Conservation (phyloP, 345 rosid genomes). For the Nasturtium officinale region DNA sequence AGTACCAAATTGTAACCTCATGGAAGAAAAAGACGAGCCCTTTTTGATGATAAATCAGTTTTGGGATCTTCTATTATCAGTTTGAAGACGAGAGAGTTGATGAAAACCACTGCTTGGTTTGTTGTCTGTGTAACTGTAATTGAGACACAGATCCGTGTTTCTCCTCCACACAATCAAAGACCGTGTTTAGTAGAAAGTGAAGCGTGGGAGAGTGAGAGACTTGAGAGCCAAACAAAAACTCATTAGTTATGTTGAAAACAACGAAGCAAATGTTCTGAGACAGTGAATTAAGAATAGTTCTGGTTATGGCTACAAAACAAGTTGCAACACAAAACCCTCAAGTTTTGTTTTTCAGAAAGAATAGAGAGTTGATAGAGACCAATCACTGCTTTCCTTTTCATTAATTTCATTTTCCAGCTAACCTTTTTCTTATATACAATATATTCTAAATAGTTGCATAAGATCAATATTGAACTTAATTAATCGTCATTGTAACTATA, state of each 20-base stretch:
- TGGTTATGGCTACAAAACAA: constrained; percentile 40
- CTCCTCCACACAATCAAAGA: constrained; percentile 32
- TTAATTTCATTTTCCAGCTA: constrained; percentile 37
- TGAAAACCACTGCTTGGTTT: constrained; percentile 34
- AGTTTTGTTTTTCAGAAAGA: constrained; percentile 34
- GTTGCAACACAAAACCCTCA: constrained; percentile 32
- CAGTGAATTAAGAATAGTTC: constrained; percentile 32
- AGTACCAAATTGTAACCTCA: constrained; percentile 17
- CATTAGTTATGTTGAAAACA: constrained; percentile 29
- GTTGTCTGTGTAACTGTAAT: constrained; percentile 32
- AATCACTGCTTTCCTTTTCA: constrained; percentile 42
- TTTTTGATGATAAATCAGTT: constrained; percentile 35
- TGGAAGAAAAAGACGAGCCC: constrained; percentile 16
- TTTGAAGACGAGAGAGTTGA: constrained; percentile 32
- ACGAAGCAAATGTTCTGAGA: constrained; percentile 38
- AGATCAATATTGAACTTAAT: constrained; percentile 3
- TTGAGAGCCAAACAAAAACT: constrained; percentile 39
- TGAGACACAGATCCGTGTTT: constrained; percentile 32
- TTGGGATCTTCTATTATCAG: constrained; percentile 39
- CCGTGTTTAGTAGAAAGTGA: constrained; percentile 26
- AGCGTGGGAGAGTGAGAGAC: constrained; percentile 28
- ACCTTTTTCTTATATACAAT: background rate
- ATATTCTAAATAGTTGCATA: background rate
- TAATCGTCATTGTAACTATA: background rate
- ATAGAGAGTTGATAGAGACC: constrained; percentile 36